Conservation (phyloP, 768 basidiomycete genomes). For the Suillus alpinus region DNA sequence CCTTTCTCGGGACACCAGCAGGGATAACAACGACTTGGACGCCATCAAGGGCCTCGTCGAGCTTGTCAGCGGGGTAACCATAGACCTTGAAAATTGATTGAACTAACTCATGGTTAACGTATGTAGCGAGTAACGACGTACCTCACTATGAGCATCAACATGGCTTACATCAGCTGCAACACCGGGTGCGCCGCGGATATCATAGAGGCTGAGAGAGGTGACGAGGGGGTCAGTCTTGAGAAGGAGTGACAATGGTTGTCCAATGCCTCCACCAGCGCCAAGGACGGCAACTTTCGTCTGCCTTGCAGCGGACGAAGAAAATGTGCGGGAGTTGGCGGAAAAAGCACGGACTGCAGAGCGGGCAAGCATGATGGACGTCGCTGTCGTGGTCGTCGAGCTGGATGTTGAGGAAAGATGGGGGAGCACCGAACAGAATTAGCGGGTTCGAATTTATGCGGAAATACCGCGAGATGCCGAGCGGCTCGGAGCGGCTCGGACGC, state of each 20-base stretch:
- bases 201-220: conserved; percentile 82
- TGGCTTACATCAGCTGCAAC: conserved; percentile 98
- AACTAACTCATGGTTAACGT: conserved; percentile 3
- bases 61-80: conserved; percentile 81
- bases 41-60: conserved; percentile 87
- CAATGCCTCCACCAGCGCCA: conserved; percentile 98
- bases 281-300: conserved; percentile 92
- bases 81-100: conserved; percentile 47
- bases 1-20: conserved; percentile 98
- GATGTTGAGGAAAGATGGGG: neutral
- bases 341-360: conserved; percentile 61
- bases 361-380: conserved; percentile 56
- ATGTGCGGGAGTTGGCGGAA: conserved; percentile 56
- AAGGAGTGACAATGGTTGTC: conserved; percentile 92
- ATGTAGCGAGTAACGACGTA: conserved; percentile 31
- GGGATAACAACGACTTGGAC: conserved; percentile 95
- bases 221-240: conserved; percentile 93
- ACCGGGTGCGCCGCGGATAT: conserved; percentile 94
- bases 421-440: neutral
- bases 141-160: conserved; percentile 83
- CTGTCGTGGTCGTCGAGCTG: conserved; percentile 5
- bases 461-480: neutral
- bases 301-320: conserved; percentile 71
- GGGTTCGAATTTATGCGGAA: conserved; percentile 1
- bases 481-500: neutral